phyloP scores from a whole-genome alignment of 2,329 filamentous ascomycete species.

The Cryphonectria carpinicola region DNA sequence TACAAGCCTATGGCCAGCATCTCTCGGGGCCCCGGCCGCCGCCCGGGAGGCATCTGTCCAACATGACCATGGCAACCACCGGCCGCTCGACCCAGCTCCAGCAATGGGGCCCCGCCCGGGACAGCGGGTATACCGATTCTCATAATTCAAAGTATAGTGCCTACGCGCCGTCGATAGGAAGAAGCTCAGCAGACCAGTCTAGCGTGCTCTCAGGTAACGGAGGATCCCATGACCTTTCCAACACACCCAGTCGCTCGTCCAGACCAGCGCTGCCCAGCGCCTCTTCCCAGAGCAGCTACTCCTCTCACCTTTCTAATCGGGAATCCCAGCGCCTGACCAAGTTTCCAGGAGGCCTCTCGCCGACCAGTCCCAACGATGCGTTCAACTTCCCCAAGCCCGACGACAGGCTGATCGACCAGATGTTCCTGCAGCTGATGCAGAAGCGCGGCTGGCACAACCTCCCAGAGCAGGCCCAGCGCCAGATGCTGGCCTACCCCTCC shows the following conservation, averaged over 20 bases:
- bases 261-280: slow-evolving; percentile 57
- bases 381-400: slow-evolving; percentile 72
- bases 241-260: slow-evolving; percentile 50
- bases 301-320: slow-evolving; percentile 52
- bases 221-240: slow-evolving; percentile 45
- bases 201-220: slow-evolving; percentile 62
- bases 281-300: slow-evolving; percentile 60
- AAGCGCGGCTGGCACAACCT: slow-evolving; percentile 97
- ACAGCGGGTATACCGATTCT: slow-evolving; percentile 58
- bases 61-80: slow-evolving; percentile 72
- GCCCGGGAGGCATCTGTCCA: slow-evolving; percentile 49
- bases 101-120: slow-evolving; percentile 70
- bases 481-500: slow-evolving; percentile 95
- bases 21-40: slow-evolving; percentile 65
- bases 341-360: slow-evolving; percentile 44
- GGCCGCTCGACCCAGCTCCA: slow-evolving; percentile 76
- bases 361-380: slow-evolving; percentile 46
- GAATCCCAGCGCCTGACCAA: slow-evolving; percentile 63
- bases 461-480: slow-evolving; percentile 88
- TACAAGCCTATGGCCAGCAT: slow-evolving; percentile 56
- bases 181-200: slow-evolving; percentile 57
- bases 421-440: slow-evolving; percentile 93
- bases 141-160: slow-evolving; percentile 68
- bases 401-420: slow-evolving; percentile 82
- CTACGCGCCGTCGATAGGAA: slow-evolving; percentile 62